These are phyloP conservation scores for Endocladia muricata DNA, from an alignment of 31 red algal genomes.

Conservation along the genomic window DNA sequence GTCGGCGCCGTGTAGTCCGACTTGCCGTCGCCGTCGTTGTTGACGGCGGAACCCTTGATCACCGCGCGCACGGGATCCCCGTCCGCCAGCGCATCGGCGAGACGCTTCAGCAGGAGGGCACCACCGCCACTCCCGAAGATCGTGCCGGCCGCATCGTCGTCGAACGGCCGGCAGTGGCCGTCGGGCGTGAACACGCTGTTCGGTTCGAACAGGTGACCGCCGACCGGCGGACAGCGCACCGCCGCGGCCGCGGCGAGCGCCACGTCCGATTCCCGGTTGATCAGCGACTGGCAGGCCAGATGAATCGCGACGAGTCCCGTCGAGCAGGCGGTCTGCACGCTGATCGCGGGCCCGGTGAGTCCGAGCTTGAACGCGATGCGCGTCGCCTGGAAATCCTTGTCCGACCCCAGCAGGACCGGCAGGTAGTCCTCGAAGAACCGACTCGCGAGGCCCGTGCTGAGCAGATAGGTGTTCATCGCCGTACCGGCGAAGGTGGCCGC, in stretches of 20 bases:
- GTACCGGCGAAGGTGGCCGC: no score
- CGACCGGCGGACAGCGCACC: background rate
- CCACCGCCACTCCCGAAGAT: conserved; percentile 1
- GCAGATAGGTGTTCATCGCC: no score
- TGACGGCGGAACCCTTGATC: conserved; percentile 19
- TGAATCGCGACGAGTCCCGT: conserved; percentile 14
- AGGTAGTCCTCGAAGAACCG: background rate
- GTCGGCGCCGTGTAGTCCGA: conserved; percentile 14
- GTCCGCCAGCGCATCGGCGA: conserved; percentile 1
- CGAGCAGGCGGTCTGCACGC: conserved; percentile 18
- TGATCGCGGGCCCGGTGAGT: conserved; percentile 9
- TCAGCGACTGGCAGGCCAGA: conserved; percentile 15
- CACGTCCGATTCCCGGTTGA: conserved; percentile 11
- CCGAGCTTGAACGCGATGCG: conserved; percentile 1
- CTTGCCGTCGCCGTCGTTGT: conserved; percentile 9
- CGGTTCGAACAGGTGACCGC: background rate
- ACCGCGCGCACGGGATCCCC: conserved; percentile 4
- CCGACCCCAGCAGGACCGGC: background rate
- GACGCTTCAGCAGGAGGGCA: conserved; percentile 5
- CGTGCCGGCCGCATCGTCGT: conserved; percentile 12
- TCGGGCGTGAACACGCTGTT: background rate
- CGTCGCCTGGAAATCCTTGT: background rate
- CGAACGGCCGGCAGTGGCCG: conserved; percentile 10
- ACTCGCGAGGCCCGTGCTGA: no score
- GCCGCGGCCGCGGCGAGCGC: conserved; percentile 6